Percentiles rank a stretch among this genome's conserved stretches.
Conservation (phyloP, 352 stramenopile genomes). For the Pythium pectinolyticum region DNA sequence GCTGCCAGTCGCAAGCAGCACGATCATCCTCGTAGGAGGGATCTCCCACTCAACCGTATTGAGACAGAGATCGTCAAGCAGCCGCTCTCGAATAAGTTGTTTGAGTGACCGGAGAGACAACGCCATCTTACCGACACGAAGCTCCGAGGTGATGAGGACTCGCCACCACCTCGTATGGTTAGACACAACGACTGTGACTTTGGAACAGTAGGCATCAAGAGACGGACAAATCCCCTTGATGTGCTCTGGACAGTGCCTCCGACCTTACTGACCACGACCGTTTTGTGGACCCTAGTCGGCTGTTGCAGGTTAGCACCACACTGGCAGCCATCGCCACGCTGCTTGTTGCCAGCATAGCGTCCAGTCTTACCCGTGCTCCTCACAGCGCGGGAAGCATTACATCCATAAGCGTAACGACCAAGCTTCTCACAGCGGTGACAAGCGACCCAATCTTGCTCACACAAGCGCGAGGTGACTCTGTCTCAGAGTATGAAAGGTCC, state of each 20-base stretch:
- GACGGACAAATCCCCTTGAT: neutral
- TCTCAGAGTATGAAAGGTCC: conserved; percentile 13
- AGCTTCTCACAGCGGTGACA: conserved; percentile 13
- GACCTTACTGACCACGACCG: conserved; percentile 6
- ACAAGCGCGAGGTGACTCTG: neutral
- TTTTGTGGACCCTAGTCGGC: conserved; percentile 11
- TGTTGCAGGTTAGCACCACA: neutral
- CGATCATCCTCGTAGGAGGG: conserved; percentile 4
- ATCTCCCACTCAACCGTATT: too few species aligned
- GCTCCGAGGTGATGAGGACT: neutral
- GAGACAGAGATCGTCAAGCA: too few species aligned
- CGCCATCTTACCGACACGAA: neutral
- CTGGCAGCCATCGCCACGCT: neutral
- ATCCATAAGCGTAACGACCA: conserved; percentile 8
- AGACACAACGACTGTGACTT: neutral
- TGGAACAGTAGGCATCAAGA: neutral
- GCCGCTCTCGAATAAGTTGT: neutral
- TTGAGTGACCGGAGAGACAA: neutral
- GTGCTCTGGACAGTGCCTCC: neutral
- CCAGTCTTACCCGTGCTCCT: neutral
- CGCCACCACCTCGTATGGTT: neutral
- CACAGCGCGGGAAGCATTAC: conserved; percentile 5
- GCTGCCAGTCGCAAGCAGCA: conserved; percentile 4
- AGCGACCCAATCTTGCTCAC: neutral
- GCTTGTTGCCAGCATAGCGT: neutral